Base-by-base conservation (phyloP, 83 land plant genomes). In the Picea mariana region DNA sequence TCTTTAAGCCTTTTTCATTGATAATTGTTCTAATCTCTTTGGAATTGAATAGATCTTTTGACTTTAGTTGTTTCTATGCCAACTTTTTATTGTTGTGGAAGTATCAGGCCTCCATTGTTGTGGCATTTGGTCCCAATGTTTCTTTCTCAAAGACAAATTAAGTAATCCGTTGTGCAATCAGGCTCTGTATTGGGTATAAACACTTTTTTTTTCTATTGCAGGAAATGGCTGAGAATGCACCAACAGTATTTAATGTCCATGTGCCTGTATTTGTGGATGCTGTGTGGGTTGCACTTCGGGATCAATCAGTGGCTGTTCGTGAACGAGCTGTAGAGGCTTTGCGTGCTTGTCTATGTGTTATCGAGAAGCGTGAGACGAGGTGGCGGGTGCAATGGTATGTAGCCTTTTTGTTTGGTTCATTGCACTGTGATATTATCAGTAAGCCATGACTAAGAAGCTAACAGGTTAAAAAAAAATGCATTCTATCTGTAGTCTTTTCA, bases 141-240 rank as follows among this genome's bases (percentile, higher is more conserved):
- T 73, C 49, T 44, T 72, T 44, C 0, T 7, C 5, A 3, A 20
- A 73, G 55, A 73, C 47, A n/a, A 27, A 73, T 18, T n/a, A 42
- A 52, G 77, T 20, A 20, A 6, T 69, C 31, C 12, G 6, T 68
- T 1, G 23, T n/a, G 26, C 55, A 73, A 21, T 73, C 12, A 73
- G 44, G 24, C n/a, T 73, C 55, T 44, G 5, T 44, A 12, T 20
- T 52, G 58, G 58, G 13, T 79, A 79, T 82, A 18, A 44, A 42
- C 69, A 83, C 42, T 4, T 60, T 82, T 55, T 82, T 64, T 13
- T 78, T 52, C 21, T 26, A 61, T 69, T 38, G 62, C 83, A 98
- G 99, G 99, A 98, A 91, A 96, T 98, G 99, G 99, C 99, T n/a
- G 98, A 92, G 78, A 95, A 96, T 90, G 99, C 99, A 78, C 96